These are phyloP conservation scores for Cryoendolithus antarcticus DNA, from an alignment of 2,329 filamentous ascomycete genomes.

Conservation along the genomic window DNA sequence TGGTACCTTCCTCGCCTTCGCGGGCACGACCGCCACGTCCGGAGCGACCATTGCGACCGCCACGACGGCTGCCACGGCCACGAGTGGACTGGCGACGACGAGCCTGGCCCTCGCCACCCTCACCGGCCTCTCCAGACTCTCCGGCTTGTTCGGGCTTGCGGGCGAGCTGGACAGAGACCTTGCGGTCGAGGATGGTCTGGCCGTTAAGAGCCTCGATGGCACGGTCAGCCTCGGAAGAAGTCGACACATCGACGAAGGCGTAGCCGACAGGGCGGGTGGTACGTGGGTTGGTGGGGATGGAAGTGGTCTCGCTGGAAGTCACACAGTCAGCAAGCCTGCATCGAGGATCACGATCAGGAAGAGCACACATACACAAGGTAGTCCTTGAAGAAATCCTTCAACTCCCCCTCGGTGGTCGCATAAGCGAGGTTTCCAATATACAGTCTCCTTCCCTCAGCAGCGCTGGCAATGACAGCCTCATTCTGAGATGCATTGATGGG, in stretches of 20 bases:
- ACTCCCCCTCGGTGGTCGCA: conserved; percentile 99
- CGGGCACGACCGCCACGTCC: conserved; percentile 51
- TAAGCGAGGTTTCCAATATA: conserved; percentile 99
- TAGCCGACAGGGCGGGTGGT: conserved; percentile 97
- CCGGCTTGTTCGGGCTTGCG: conserved; percentile 89
- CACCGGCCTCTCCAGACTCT: conserved; percentile 56
- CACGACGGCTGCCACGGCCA: conserved; percentile 48
- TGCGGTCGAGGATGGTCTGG: conserved; percentile 95
- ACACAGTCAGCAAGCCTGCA: conserved; percentile 9
- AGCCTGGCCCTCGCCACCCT: conserved; percentile 58
- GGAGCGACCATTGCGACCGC: conserved; percentile 48
- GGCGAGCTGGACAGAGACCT: conserved; percentile 97
- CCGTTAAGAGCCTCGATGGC: conserved; percentile 92
- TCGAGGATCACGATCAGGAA: not conserved
- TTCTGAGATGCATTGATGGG: conserved; percentile 62
- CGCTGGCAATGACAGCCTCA: conserved; percentile 90
- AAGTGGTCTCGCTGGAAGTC: conserved; percentile 74
- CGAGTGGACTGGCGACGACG: conserved; percentile 43
- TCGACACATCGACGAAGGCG: conserved; percentile 96
- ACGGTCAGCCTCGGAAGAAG: conserved; percentile 84
- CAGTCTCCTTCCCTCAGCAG: conserved; percentile 95
- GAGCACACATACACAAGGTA: conserved; percentile 82
- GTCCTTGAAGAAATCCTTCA: conserved; percentile 99
- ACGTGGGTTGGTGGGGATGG: conserved; percentile 98
- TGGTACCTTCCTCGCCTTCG: conserved; percentile 17